Base-by-base conservation (phyloP, 768 basidiomycete species). In the Gloeophyllum trabeum region DNA sequence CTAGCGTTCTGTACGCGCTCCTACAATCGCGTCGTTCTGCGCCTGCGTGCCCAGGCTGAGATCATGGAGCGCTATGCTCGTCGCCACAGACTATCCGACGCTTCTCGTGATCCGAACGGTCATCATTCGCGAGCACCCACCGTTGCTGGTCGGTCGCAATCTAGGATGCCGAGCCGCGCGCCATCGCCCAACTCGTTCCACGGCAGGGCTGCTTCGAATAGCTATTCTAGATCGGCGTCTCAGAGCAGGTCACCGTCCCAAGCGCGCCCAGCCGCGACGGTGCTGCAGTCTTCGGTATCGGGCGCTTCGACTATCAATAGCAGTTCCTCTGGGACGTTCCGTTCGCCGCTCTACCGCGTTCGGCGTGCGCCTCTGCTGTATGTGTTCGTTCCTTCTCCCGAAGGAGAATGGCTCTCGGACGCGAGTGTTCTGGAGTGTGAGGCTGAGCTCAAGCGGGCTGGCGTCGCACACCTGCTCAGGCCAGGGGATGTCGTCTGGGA, bases 401-500 rank as follows among this genome's bases (percentile, higher is more conserved):
- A 88, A 41, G 87, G 87, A 5, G 80, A 83, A 48, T 92, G 88
- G 88, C 62, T 92, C 36, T 81, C 81, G 6, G 88, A 91, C 57
- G 69, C 74, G 49, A 81, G 84, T 44, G 78, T 92, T 16, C 51
- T 88, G 43, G 81, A 83, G 51, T 90, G 88, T 54, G 89, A 92
- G 57, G 75, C 71, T 1, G 89, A 92, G 63, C 67, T 85, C 49
- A 76, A 75, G 48, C 66, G 75, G 7, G 79, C 84, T 5, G 83
- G 80, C 1, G 70, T 88, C 25, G 48, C 67, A 50, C 65, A 66
- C 34, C 57, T 86, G 35, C 58, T 92, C 58, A 68, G 81, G 38
- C 65, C 77, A 22, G 88, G 88, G 1, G 88, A 92, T 56, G 76
- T 90, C 1, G 75, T 91, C 12, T 91, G 88, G 86, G 89, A 91